phyloP scores from a whole-genome alignment of 2,329 filamentous ascomycete species.

The Fusarium multiceps region DNA sequence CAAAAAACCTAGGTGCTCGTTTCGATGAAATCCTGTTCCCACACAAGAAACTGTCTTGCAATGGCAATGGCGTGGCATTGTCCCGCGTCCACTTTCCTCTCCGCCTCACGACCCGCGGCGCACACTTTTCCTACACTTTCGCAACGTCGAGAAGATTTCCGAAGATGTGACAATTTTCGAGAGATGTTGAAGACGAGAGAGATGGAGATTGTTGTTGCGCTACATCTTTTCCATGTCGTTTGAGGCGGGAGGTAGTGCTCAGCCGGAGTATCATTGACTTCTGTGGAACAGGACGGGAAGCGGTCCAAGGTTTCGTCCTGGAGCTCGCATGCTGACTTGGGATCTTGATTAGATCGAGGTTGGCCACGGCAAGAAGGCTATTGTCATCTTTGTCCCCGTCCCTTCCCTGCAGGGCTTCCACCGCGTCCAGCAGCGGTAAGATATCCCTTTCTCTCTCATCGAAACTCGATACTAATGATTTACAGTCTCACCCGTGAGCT shows the following conservation, averaged over 20 bases:
- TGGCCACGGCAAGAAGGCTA: constrained; percentile 99
- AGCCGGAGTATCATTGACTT: constrained; percentile 56
- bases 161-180: constrained; percentile 40
- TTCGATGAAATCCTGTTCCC: constrained; percentile 57
- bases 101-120: constrained; percentile 39
- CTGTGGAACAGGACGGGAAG: constrained; percentile 78
- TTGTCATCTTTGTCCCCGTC: constrained; percentile 99
- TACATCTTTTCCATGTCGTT: constrained; percentile 29
- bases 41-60: constrained; percentile 48
- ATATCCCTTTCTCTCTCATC: no score
- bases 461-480: constrained; percentile 44
- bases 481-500: constrained; percentile 97
- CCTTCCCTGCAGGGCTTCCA: constrained; percentile 98
- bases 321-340: constrained; percentile 81
- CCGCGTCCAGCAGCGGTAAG: constrained; percentile 99
- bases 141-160: constrained; percentile 39
- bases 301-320: constrained; percentile 77
- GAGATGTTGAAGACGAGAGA: constrained; percentile 9
- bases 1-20: constrained; percentile 17
- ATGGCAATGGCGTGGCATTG: constrained; percentile 49
- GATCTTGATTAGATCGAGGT: constrained; percentile 92
- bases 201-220: constrained; percentile 24
- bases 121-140: constrained; percentile 5
- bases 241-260: constrained; percentile 44
- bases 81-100: constrained; percentile 24